phyloP scores from a whole-genome alignment of 352 stramenopile genomes.

The Phytophthora podocarpi region DNA sequence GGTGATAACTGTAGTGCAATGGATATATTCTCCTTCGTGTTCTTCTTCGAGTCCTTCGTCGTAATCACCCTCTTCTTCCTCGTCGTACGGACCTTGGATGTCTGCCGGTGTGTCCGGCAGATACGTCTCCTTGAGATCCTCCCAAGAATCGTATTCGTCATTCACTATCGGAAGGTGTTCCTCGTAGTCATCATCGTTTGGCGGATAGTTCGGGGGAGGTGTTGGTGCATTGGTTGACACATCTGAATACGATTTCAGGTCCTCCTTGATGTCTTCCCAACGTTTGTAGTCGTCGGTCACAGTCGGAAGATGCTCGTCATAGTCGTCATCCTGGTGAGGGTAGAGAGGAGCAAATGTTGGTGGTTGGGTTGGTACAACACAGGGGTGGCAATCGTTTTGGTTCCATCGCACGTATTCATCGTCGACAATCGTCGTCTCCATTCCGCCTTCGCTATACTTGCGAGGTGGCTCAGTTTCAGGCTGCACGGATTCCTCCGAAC shows the following conservation, averaged over 20 bases:
- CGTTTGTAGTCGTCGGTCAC: conserved; percentile 8
- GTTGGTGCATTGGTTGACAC: not conserved
- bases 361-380: conserved; percentile 20
- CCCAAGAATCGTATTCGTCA: not conserved
- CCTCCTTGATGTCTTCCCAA: conserved; percentile 14
- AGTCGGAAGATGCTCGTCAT: conserved; percentile 7
- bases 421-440: not conserved
- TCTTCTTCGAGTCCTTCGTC: not conserved
- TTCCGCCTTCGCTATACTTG: not conserved
- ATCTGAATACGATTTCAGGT: not conserved
- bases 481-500: not conserved
- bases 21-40: not conserved
- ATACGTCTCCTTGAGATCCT: conserved; percentile 6
- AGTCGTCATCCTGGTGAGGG: conserved; percentile 9
- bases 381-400: conserved; percentile 24
- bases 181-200: not conserved
- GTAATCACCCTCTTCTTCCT: too few species aligned
- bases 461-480: not conserved
- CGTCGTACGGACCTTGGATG: not conserved
- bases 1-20: conserved; percentile 12
- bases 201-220: too few species aligned
- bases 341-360: conserved; percentile 13
- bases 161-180: conserved; percentile 6
- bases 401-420: conserved; percentile 20
- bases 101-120: too few species aligned